Evolutionary conservation across 768 basidiomycete genomes (phyloP).

Genomic region (Bullera alba): DNA sequence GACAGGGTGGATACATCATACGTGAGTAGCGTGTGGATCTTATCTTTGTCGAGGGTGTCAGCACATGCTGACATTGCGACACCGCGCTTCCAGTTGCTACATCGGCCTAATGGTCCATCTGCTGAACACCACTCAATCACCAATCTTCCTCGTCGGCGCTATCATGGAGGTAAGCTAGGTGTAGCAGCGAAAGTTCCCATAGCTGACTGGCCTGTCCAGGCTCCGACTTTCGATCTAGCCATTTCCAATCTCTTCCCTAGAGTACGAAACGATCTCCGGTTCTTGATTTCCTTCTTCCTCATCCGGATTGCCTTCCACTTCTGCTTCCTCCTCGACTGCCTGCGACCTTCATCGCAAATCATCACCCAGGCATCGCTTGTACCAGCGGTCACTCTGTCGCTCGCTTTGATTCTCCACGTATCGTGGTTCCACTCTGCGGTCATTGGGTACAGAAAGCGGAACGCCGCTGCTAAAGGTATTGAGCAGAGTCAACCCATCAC

Average conservation of each 20-base stretch:
- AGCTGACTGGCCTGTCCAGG: constrained; percentile 7
- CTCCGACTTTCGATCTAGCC: constrained; percentile 56
- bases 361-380: constrained; percentile 44
- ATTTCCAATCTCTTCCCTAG: constrained; percentile 50
- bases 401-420: constrained; percentile 53
- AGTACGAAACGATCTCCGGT: constrained; percentile 52
- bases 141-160: constrained; percentile 50
- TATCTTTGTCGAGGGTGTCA: not conserved
- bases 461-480: not conserved
- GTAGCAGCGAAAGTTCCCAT: not conserved
- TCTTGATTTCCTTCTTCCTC: constrained; percentile 53
- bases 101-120: constrained; percentile 49
- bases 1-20: constrained; percentile 57
- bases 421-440: constrained; percentile 56
- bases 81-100: constrained; percentile 39
- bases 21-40: constrained; percentile 14
- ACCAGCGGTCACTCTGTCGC: constrained; percentile 48
- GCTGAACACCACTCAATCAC: constrained; percentile 46
- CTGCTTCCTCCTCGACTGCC: constrained; percentile 39
- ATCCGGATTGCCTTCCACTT: constrained; percentile 54
- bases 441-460: constrained; percentile 49
- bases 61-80: not conserved
- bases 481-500: not conserved
- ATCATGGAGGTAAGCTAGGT: constrained; percentile 50
- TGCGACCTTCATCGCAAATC: constrained; percentile 26